Percentiles rank a stretch among this genome's conserved stretches.
Evolutionary conservation across 192 early-diverging fungal genomes (phyloP).

Genomic region (Irineochytrium annulatum): DNA sequence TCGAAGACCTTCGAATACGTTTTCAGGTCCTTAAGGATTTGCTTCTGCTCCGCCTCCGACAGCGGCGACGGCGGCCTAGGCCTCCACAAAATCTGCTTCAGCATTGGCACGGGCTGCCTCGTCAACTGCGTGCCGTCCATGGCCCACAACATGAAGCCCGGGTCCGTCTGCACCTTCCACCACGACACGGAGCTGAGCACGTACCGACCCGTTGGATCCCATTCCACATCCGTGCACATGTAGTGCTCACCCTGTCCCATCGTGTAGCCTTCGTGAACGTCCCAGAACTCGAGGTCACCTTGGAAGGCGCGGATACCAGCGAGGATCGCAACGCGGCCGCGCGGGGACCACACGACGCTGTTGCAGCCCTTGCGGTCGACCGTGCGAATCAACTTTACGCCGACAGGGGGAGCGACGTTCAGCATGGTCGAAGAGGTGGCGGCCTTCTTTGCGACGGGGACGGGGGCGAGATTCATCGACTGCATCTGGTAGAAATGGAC

Average conservation of each 20-base stretch:
- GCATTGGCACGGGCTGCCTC: constrained; percentile 69
- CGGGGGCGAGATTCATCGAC: constrained; percentile 10
- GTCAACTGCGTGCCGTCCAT: constrained; percentile 79
- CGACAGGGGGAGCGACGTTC: constrained; percentile 38
- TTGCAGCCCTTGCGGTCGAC: constrained; percentile 79
- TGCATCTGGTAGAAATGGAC: constrained; percentile 81
- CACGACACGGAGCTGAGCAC: constrained; percentile 79
- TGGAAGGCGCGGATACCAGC: constrained; percentile 72
- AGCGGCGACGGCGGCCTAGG: constrained; percentile 85
- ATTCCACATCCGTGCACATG: constrained; percentile 92
- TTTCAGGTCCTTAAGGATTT: constrained; percentile 88
- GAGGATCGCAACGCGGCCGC: constrained; percentile 85
- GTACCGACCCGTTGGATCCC: constrained; percentile 98
- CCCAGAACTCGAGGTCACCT: constrained; percentile 90
- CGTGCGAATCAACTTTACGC: constrained; percentile 78
- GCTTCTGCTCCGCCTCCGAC: constrained; percentile 72
- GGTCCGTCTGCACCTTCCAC: constrained; percentile 84
- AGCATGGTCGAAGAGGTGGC: constrained; percentile 3
- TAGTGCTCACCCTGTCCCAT: constrained; percentile 85
- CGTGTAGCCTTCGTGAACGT: constrained; percentile 65
- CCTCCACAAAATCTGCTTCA: constrained; percentile 95
- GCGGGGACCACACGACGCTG: constrained; percentile 90
- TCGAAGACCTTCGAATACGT: constrained; percentile 86
- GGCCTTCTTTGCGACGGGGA: constrained; percentile 28
- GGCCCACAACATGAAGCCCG: constrained; percentile 90